Conservation (phyloP, 305 asterid species). For the Striga hermonthica region DNA sequence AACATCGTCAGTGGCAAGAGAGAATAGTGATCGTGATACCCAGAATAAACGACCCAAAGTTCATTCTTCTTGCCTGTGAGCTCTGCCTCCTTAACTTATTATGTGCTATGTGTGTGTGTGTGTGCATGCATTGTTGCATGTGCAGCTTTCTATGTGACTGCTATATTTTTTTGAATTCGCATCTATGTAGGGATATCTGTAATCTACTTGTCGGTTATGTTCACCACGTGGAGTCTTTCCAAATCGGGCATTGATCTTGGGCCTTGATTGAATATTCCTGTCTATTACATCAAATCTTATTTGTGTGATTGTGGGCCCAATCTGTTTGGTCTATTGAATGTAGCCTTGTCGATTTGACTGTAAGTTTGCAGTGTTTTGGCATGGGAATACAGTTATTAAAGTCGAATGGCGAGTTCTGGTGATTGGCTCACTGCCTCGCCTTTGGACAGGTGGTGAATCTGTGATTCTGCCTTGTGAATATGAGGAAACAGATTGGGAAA, state of each 20-base stretch:
- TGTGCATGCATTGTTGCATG: neutral
- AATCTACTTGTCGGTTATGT: neutral
- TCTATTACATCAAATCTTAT: neutral
- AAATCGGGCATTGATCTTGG: neutral
- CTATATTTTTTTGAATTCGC: neutral
- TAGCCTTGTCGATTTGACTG: neutral
- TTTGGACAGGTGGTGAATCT: too few species aligned
- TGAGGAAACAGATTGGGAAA: too few species aligned
- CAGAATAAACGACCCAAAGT: constrained; percentile 86
- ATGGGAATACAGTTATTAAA: too few species aligned
- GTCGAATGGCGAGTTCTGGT: too few species aligned
- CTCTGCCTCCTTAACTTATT: constrained; percentile 6
- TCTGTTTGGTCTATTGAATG: neutral
- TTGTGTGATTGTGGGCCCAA: neutral
- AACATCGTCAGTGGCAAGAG: constrained; percentile 44
- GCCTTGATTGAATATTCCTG: neutral
- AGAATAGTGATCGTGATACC: constrained; percentile 40
- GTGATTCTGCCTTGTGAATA: too few species aligned
- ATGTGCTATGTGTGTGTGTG: neutral
- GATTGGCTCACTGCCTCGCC: too few species aligned
- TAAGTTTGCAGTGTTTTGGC: constrained; percentile 1
- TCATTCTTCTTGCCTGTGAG: constrained; percentile 72
- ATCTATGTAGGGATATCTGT: neutral
- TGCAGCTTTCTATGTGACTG: neutral
- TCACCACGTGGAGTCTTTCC: neutral